Conservation (phyloP, 2,329 filamentous ascomycete species). For the Paramyrothecium roridum region DNA sequence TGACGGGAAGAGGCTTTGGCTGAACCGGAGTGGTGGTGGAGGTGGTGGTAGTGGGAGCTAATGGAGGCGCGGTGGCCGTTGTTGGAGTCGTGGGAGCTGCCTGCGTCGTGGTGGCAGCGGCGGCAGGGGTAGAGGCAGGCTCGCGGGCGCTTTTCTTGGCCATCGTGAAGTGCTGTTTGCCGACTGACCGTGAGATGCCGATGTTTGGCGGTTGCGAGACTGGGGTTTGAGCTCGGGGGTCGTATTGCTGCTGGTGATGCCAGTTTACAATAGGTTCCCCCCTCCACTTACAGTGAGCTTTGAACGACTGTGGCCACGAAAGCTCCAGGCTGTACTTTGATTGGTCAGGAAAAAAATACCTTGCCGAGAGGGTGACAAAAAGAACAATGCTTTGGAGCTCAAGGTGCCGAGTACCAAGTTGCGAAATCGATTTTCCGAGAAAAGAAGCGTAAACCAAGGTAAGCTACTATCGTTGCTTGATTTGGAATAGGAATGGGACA, state of each 20-base stretch:
- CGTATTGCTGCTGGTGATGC: neutral
- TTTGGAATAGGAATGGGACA: too few relatives aligned
- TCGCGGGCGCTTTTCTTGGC: constrained; percentile 44
- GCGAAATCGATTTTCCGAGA: too few relatives aligned
- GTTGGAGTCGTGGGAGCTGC: constrained; percentile 26
- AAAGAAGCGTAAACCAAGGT: too few relatives aligned
- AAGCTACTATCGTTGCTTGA: too few relatives aligned
- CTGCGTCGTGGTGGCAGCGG: neutral
- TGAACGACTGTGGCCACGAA: constrained; percentile 27
- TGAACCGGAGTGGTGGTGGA: neutral
- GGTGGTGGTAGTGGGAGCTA: constrained; percentile 15
- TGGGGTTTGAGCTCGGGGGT: neutral
- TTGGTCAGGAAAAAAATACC: constrained; percentile 19
- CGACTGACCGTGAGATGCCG: constrained; percentile 1
- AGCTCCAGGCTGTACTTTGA: constrained; percentile 29
- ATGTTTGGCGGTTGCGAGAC: constrained; percentile 1
- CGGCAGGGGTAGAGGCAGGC: constrained; percentile 9
- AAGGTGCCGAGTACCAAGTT: too few relatives aligned
- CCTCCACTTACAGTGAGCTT: neutral
- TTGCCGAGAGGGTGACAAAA: neutral
- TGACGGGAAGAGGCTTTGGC: constrained; percentile 7
- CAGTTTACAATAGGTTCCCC: neutral
- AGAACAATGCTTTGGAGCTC: neutral
- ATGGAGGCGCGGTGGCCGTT: constrained; percentile 19
- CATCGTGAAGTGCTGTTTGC: constrained; percentile 36